Evolutionary conservation across 2,329 filamentous ascomycete genomes (phyloP).

Genomic region (Lachnellula occidentalis): DNA sequence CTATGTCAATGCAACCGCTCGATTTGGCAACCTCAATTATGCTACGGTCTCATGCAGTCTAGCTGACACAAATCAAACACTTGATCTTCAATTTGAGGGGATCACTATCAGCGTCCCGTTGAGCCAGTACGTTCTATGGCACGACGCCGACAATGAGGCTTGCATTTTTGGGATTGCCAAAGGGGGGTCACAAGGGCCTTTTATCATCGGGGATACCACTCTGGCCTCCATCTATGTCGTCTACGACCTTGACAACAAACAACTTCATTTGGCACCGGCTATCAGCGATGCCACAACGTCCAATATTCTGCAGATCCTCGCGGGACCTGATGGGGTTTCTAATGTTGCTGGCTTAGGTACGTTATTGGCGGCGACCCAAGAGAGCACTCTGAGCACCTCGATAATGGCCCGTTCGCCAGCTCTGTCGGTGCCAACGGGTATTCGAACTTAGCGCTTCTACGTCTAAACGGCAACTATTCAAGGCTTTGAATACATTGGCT

Average conservation of each 20-base stretch:
- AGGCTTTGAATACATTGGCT: too few species aligned
- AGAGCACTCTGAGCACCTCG: background rate
- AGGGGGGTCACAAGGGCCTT: background rate
- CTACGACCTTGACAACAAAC: conserved; percentile 46
- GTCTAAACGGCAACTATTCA: too few species aligned
- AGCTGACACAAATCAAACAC: background rate
- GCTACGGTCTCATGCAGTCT: background rate
- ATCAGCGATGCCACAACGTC: conserved; percentile 32
- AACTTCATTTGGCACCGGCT: conserved; percentile 44
- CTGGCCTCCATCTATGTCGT: conserved; percentile 54
- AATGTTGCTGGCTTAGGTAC: background rate
- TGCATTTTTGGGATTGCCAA: background rate
- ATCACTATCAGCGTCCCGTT: background rate
- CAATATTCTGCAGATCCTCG: conserved; percentile 40
- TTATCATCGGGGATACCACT: conserved; percentile 51
- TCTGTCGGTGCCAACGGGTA: too few species aligned
- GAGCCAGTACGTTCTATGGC: background rate
- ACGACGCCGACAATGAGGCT: background rate
- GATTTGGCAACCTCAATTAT: background rate
- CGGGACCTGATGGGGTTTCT: conserved; percentile 43
- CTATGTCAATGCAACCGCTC: background rate
- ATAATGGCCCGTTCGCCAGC: background rate
- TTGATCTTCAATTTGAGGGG: background rate
- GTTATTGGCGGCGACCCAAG: background rate
- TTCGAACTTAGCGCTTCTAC: too few species aligned